Percentiles rank a stretch among this genome's conserved stretches.
Evolutionary conservation across 2,329 filamentous ascomycete species (phyloP).

Genomic region (Grosmannia huntii): DNA sequence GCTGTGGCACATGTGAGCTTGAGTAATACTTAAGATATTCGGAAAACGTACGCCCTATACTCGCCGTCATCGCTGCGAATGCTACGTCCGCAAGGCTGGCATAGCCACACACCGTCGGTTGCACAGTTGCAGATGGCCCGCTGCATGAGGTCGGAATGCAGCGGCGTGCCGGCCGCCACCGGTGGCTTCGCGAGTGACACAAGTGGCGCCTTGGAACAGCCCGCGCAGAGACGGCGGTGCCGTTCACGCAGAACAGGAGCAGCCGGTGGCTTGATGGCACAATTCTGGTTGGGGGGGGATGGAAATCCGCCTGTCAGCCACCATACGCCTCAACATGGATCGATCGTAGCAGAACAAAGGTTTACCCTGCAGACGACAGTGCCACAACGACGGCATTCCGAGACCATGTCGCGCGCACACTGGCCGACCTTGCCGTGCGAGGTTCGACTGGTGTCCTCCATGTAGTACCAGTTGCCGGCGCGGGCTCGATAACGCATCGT

Average conservation of each 20-base stretch:
- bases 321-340: no score
- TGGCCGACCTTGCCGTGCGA: conserved; percentile 56
- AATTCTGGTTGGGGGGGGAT: conserved; percentile 50
- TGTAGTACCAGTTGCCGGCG: conserved; percentile 46
- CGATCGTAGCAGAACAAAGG: background rate
- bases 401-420: conserved; percentile 82
- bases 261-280: conserved; percentile 70
- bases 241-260: conserved; percentile 54
- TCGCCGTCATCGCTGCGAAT: conserved; percentile 48
- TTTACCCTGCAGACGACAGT: conserved; percentile 68
- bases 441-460: conserved; percentile 36
- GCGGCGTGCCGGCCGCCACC: conserved; percentile 29
- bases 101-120: conserved; percentile 62
- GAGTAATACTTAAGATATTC: no score
- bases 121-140: conserved; percentile 40
- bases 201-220: conserved; percentile 62
- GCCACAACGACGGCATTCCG: conserved; percentile 65
- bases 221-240: conserved; percentile 67
- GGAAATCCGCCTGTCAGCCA: background rate
- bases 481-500: conserved; percentile 45
- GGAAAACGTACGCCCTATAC: conserved; percentile 38
- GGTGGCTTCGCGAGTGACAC: conserved; percentile 34
- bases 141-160: conserved; percentile 44
- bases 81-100: conserved; percentile 66
- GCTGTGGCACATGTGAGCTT: conserved; percentile 20